Evolutionary conservation across 2,329 filamentous ascomycete genomes (phyloP).

Genomic region (Lachnellula willkommii): DNA sequence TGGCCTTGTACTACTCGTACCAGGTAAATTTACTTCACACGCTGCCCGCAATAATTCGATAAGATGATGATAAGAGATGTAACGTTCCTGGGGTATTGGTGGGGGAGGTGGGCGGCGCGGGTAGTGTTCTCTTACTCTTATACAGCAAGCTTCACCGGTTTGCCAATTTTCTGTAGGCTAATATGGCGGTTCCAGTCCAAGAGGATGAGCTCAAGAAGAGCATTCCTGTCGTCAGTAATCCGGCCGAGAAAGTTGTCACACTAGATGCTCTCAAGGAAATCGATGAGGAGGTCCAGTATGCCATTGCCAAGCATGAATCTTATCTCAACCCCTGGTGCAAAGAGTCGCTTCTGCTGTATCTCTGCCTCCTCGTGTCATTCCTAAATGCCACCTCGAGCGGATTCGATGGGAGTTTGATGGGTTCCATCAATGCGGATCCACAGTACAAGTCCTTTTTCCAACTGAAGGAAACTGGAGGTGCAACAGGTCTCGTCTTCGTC

Average conservation of each 20-base stretch:
- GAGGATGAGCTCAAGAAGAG: background rate
- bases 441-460: conserved; percentile 34
- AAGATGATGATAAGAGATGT: conserved; percentile 3
- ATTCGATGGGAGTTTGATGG: conserved; percentile 46
- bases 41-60: background rate
- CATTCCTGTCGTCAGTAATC: background rate
- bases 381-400: conserved; percentile 34
- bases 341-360: conserved; percentile 8
- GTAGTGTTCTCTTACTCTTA: background rate
- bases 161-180: background rate
- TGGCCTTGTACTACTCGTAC: background rate
- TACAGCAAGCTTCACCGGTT: background rate
- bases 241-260: conserved; percentile 2
- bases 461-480: conserved; percentile 12
- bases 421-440: conserved; percentile 41
- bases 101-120: background rate
- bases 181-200: background rate
- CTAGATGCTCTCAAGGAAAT: conserved; percentile 11
- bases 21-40: background rate
- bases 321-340: conserved; percentile 10
- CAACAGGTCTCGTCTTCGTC: conserved; percentile 21
- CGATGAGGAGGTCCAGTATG: conserved; percentile 14
- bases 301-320: conserved; percentile 11
- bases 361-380: conserved; percentile 14
- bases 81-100: conserved; percentile 9